These are phyloP conservation scores for Plasmodium fragile DNA, from an alignment of 169 alveolate genomes.

Conservation along the genomic window DNA sequence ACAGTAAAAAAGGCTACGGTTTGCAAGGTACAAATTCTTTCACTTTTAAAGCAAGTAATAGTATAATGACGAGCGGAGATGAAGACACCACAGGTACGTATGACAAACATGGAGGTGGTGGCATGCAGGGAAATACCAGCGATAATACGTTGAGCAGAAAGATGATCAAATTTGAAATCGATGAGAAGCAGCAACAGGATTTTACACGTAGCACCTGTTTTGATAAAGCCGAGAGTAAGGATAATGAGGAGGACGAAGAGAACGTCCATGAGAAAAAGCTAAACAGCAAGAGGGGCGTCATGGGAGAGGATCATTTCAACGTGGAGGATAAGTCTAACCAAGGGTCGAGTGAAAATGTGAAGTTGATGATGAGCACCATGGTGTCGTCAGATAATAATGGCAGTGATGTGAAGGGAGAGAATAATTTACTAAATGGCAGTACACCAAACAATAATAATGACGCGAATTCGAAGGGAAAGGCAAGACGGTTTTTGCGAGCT, in stretches of 20 bases:
- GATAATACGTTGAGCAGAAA: background rate
- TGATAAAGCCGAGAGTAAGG: background rate
- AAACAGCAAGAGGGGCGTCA: background rate
- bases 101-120: background rate
- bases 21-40: background rate
- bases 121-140: background rate
- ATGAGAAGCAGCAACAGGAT: background rate
- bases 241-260: constrained; percentile 7
- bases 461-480: constrained; percentile 14
- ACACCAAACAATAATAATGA: constrained; percentile 29
- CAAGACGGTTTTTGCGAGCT: constrained; percentile 76
- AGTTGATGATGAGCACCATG: background rate
- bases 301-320: background rate
- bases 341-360: constrained; percentile 18
- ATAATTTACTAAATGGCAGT: background rate
- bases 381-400: background rate
- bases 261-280: background rate
- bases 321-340: background rate
- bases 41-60: background rate
- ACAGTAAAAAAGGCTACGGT: background rate
- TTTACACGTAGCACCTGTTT: background rate
- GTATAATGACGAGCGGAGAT: background rate
- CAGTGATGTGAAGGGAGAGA: constrained; percentile 20
- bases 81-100: background rate
- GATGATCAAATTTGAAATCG: constrained; percentile 5